Conservation (phyloP, 352 stramenopile species). For the Globisporangium acanthophoron region DNA sequence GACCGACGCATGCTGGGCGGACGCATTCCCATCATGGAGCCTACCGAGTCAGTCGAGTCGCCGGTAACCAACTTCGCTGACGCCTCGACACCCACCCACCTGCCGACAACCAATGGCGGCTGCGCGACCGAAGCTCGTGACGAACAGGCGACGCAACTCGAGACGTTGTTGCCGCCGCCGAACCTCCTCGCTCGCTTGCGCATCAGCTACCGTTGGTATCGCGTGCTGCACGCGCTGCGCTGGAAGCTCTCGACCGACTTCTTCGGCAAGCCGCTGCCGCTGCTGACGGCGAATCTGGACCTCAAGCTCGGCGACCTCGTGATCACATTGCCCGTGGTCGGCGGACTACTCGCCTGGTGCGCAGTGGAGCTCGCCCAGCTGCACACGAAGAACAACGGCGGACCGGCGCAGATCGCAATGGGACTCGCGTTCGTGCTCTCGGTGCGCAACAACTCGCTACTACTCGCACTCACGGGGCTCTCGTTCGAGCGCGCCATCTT, state of each 20-base stretch:
- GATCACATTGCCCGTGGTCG: slow-evolving; percentile 20
- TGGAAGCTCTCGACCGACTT: not conserved
- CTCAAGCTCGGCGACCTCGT: slow-evolving; percentile 37
- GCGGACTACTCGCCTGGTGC: slow-evolving; percentile 17
- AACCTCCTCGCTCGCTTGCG: not conserved
- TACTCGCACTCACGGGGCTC: slow-evolving; percentile 34
- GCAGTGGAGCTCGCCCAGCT: slow-evolving; percentile 12
- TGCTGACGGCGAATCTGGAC: slow-evolving; percentile 21
- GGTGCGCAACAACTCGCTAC: slow-evolving; percentile 44
- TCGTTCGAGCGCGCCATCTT: slow-evolving; percentile 45
- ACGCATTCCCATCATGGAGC: too few relatives aligned
- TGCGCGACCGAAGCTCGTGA: too few relatives aligned
- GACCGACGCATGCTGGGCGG: too few relatives aligned
- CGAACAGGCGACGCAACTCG: too few relatives aligned
- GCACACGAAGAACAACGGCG: slow-evolving; percentile 18
- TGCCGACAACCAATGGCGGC: too few relatives aligned
- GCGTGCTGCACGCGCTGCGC: not conserved
- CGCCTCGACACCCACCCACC: too few relatives aligned
- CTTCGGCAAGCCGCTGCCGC: slow-evolving; percentile 6
- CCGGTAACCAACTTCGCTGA: too few relatives aligned
- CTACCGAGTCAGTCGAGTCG: too few relatives aligned
- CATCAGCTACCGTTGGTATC: slow-evolving; percentile 1
- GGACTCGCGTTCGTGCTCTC: slow-evolving; percentile 33
- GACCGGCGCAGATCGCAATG: slow-evolving; percentile 21
- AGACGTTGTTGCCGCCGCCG: not conserved